A percentile compares a stretch with the other conserved stretches of the same genome.
Evolutionary conservation across 192 early-diverging fungal species (phyloP).

Genomic region (Coemansia reversa): DNA sequence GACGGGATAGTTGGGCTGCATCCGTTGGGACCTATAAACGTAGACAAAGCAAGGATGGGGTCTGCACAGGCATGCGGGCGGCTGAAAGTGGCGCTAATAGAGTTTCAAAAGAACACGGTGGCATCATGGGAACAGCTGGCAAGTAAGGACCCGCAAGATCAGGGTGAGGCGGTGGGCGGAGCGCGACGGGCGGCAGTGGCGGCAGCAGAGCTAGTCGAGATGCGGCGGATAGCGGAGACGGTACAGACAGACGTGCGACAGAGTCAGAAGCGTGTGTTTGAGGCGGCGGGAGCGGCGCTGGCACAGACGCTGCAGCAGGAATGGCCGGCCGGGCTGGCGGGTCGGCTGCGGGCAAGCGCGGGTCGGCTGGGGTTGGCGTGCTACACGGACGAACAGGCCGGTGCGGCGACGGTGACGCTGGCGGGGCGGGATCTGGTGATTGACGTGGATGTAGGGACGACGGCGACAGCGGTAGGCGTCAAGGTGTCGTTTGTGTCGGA

Average conservation of each 20-base stretch:
- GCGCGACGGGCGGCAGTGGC: slow-evolving; percentile 26
- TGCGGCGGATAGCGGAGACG: slow-evolving; percentile 35
- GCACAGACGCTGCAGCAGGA: slow-evolving; percentile 13
- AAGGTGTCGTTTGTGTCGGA: slow-evolving; percentile 50
- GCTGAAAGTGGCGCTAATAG: slow-evolving; percentile 21
- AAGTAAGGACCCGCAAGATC: background rate
- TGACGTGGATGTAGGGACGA: slow-evolving; percentile 41
- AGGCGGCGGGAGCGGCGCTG: slow-evolving; percentile 34
- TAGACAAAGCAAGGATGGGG: slow-evolving; percentile 21
- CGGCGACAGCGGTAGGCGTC: slow-evolving; percentile 22
- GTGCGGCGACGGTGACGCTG: slow-evolving; percentile 39
- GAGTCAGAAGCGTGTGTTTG: slow-evolving; percentile 25
- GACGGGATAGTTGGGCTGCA: slow-evolving; percentile 39
- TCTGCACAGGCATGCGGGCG: slow-evolving; percentile 33
- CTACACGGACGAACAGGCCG: slow-evolving; percentile 40
- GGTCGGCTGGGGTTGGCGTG: slow-evolving; percentile 37
- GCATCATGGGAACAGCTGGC: slow-evolving; percentile 32
- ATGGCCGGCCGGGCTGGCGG: slow-evolving; percentile 19
- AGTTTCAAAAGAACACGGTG: slow-evolving; percentile 43
- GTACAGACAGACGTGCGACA: slow-evolving; percentile 27
- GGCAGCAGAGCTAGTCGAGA: slow-evolving; percentile 33
- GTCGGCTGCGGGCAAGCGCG: slow-evolving; percentile 28
- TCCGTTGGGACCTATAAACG: slow-evolving; percentile 43
- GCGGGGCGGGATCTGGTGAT: slow-evolving; percentile 47
- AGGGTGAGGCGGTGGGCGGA: background rate